Evolutionary conservation across 805 yeast genomes (phyloP).

Genomic region (Metschnikowia santaceciliae): DNA sequence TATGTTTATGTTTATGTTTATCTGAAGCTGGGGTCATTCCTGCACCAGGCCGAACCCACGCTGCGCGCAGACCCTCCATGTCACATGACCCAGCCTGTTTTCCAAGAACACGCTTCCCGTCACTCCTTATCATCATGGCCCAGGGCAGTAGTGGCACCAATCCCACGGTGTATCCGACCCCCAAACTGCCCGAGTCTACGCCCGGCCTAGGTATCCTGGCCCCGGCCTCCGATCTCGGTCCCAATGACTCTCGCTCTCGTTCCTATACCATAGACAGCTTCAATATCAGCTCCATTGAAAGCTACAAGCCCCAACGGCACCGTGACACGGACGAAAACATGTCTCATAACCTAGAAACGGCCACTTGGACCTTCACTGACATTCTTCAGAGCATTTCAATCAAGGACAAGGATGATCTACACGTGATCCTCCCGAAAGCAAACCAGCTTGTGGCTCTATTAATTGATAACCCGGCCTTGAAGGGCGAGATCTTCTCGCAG

Average conservation of each 20-base stretch:
- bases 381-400: slow-evolving; percentile 50
- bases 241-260: slow-evolving; percentile 7
- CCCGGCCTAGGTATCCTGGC: slow-evolving; percentile 10
- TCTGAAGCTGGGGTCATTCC: neutral
- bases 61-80: slow-evolving; percentile 2
- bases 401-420: slow-evolving; percentile 44
- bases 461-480: slow-evolving; percentile 53
- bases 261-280: slow-evolving; percentile 18
- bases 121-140: neutral
- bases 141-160: slow-evolving; percentile 4
- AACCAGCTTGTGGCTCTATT: slow-evolving; percentile 62
- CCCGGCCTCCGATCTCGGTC: slow-evolving; percentile 5
- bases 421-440: slow-evolving; percentile 52
- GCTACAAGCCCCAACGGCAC: slow-evolving; percentile 7
- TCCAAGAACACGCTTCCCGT: neutral
- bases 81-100: neutral
- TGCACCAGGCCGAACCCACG: neutral
- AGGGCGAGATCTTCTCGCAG: slow-evolving; percentile 58
- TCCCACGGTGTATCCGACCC: neutral
- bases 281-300: slow-evolving; percentile 18
- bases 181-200: neutral
- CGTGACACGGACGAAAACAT: neutral
- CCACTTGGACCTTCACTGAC: slow-evolving; percentile 63
- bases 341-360: slow-evolving; percentile 12
- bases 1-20: neutral